Base-by-base conservation (phyloP, 108 stramenopile genomes). In the Stephanodiscus minutulus region DNA sequence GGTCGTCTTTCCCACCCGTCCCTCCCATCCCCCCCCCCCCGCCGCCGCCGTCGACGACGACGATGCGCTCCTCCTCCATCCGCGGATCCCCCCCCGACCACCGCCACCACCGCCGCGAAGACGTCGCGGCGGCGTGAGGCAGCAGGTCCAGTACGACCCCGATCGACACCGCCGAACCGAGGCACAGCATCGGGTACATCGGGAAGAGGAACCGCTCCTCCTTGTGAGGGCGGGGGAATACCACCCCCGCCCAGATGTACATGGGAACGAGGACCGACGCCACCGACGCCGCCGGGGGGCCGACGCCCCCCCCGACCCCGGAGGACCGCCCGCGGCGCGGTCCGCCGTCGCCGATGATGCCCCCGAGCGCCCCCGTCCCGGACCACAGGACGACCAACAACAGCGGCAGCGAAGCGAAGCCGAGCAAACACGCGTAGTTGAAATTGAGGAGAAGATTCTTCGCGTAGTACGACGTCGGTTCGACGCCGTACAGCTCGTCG, bases 181-280 rank as follows among this genome's bases (percentile, higher is more conserved):
- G 66, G 53, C 79, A 84, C 31, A 89, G 37, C 37, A 87, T 70
- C 5, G 95, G 96, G 70, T 97, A 98, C 22, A 87, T 81, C 0
- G 97, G 96, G 73, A 88, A 98, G 21, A 99, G 80, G 68, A 98
- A 98, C 44, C 92, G 82, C 78, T 98, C 98, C 56, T 98, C 98
- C 76, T 98, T 98, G 86, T 98, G 98, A 1, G 98, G 96, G 52
- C 97, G 82, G 33, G 90, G 77, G 47, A 86, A 69, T 22, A 98
- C 86, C 13, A 98, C 70, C 1, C 58, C 79, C 58, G 97, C 47
- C 97, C 98, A 98, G 15, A 94, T 27, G 47, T 86, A 87, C 60
- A 90, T 79, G 10, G 92, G 91, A 11, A 74, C 25, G 10, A 88
- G 64, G 24, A 83, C 22, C 5, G 80, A 27, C 2, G 85, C 22